Evolutionary conservation across 345 rosid genomes (phyloP), one percentile per base, ranked within the genome.

Genomic region (Draba incana): DNA sequence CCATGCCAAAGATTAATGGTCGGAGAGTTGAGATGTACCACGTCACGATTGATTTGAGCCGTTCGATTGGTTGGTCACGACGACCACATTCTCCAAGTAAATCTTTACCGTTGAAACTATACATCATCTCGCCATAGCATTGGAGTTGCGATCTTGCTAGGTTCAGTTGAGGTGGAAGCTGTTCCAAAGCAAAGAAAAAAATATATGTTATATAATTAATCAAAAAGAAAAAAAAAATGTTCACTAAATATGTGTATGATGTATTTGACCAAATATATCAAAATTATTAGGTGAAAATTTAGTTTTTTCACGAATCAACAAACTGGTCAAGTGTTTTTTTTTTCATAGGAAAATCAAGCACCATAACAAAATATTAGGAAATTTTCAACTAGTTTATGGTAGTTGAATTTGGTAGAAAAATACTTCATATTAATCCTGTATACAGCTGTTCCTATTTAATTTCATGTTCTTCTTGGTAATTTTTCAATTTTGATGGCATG

Each of bases 91-190:
- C 71, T 13, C 79, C 69, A 5, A 71, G 49, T 62, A 86, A 38
- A 65, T 88, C 88, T 24, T 87, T 82, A 41, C 69, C 68, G 27
- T 78, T 13, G 7, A 53, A 49, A 62, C 89, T 75, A 48, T 86
- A 93, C 7, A 87, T 64, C 5, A 88, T 68, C 61, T 93, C 97
- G 0, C 94, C 92, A 12, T 68, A 83, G 57, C 81, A 80, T 42
- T 93, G 98, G 20, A 90, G 94, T 37, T 83, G 86, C 20, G 98
- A 88, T 70, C 86, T 88, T 20, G 97, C 97, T 28, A 83, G 8
- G 81, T 90, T 93, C 83, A 93, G 78, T 16, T 64, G 60, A 24
- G 94, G 85, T 30, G 96, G 92, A 24, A 90, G 65, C 98, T 92
- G 35, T 47, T 86, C 50, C 20, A 72, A 27, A 24, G 16, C 15